Base-by-base conservation (phyloP, 208 protist species). In the Wallacemonas collosoma region DNA sequence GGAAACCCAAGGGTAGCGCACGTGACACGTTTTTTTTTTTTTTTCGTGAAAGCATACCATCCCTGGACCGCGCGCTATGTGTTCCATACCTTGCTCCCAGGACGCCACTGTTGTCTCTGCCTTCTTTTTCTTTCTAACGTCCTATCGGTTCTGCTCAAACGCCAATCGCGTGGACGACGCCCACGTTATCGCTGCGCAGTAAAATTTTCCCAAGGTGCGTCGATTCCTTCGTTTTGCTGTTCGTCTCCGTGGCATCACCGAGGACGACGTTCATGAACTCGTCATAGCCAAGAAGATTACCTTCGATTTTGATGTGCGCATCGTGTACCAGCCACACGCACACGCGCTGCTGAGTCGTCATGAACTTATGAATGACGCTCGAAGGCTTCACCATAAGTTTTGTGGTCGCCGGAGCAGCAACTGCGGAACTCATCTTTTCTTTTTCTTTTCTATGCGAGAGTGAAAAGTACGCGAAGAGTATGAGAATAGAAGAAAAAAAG, bases 201-300 rank as follows among this genome's bases (percentile, higher is more conserved):
- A 98, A 75, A 56, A 98, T 97, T 71, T 87, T 95, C 15, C 94
- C 94, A 15, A 98, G 47, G 14, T 68, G 58, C 36, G 86, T 85
- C 36, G 69, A 74, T 60, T 90, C 76, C 41, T 78, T 77, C 45
- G 74, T 95, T 74, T 94, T 95, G 12, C 80, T 7, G 80, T 97
- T 88, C 1, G 93, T 85, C 79, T 98, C 96, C 36, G 82, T 75
- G 14, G 93, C 87, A 44, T 98, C 88, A 26, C 87, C 91, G 4
- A 98, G 77, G 39, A 98, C 93, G 7, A 98, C 68, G 72, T 98
- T 98, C 91, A 98, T 97, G 64, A 94, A 98, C 73, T 97, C 91
- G 68, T 98, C 96, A 75, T 97, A 98, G 47, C 94, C 96, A 14
- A 95, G 64, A 1, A 98, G 64, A 54, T 80, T 81, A 26, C 92